phyloP scores from a whole-genome alignment of 2,329 filamentous ascomycete species.

The Penicillium sp. region DNA sequence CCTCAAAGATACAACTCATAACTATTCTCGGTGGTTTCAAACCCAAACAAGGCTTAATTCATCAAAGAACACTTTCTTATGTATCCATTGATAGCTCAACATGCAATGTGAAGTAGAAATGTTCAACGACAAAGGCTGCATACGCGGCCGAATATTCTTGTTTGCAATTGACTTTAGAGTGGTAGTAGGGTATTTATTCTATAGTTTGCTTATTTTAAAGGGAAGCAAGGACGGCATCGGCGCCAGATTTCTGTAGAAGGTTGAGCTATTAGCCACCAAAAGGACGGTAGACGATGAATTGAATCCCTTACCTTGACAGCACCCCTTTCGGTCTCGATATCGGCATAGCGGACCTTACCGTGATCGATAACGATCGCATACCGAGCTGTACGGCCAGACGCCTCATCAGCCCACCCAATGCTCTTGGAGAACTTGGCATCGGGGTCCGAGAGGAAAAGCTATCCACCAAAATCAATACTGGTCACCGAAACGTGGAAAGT shows the following conservation, averaged over 20 bases:
- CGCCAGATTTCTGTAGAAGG: slow-evolving; percentile 30
- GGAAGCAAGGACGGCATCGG: slow-evolving; percentile 34
- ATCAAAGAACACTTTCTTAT: no score
- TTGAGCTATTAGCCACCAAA: not conserved
- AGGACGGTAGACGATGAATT: accelerated
- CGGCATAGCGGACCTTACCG: slow-evolving; percentile 76
- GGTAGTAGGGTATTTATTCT: not conserved
- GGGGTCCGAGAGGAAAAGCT: slow-evolving; percentile 72
- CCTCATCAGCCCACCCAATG: slow-evolving; percentile 65
- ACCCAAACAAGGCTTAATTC: no score
- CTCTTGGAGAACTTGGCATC: slow-evolving; percentile 69
- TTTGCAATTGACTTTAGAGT: not conserved
- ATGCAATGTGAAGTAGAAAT: no score
- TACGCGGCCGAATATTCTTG: no score
- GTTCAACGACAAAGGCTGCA: no score
- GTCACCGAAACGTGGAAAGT: not conserved
- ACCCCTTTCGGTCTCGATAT: slow-evolving; percentile 59
- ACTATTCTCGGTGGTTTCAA: no score
- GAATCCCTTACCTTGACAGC: slow-evolving; percentile 30
- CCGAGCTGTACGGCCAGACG: slow-evolving; percentile 64
- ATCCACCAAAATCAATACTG: not conserved
- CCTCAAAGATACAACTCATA: no score
- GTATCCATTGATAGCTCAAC: no score
- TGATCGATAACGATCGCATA: slow-evolving; percentile 80
- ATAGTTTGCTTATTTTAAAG: slow-evolving; percentile 17